phyloP scores from a whole-genome alignment of 2,329 filamentous ascomycete genomes.

The Stemphylium beticola region DNA sequence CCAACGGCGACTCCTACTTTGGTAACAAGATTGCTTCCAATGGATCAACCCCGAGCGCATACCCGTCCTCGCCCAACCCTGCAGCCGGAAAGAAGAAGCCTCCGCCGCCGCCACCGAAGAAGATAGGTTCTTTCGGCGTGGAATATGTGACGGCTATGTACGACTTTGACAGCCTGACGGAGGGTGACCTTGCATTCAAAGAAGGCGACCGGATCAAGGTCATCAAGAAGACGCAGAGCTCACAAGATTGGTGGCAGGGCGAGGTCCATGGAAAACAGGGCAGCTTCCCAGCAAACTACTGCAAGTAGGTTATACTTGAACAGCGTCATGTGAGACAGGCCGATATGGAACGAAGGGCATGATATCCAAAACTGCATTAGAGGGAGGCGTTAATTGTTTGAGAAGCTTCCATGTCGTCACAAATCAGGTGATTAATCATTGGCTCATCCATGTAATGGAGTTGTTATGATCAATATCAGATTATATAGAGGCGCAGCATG shows the following conservation, averaged over 20 bases:
- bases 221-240: slow-evolving; percentile 77
- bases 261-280: slow-evolving; percentile 72
- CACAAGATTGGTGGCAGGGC: slow-evolving; percentile 88
- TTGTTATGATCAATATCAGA: not conserved
- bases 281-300: slow-evolving; percentile 85
- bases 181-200: slow-evolving; percentile 74
- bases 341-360: not conserved
- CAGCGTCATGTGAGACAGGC: not conserved
- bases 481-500: not conserved
- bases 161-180: slow-evolving; percentile 72
- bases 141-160: slow-evolving; percentile 76
- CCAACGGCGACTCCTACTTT: slow-evolving; percentile 45
- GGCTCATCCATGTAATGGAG: not conserved
- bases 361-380: slow-evolving; percentile 37
- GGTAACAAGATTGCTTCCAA: slow-evolving; percentile 52
- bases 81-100: slow-evolving; percentile 71
- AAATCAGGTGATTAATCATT: not conserved
- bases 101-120: slow-evolving; percentile 73
- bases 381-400: slow-evolving; percentile 18
- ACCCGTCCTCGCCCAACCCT: slow-evolving; percentile 51
- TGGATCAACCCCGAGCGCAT: slow-evolving; percentile 23
- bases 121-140: slow-evolving; percentile 56
- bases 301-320: slow-evolving; percentile 49
- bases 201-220: slow-evolving; percentile 81
- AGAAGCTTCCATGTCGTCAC: not conserved